A percentile compares a stretch with the other conserved stretches of the same genome.
phyloP scores from a whole-genome alignment of 345 rosid species.

The Theobroma cacao region DNA sequence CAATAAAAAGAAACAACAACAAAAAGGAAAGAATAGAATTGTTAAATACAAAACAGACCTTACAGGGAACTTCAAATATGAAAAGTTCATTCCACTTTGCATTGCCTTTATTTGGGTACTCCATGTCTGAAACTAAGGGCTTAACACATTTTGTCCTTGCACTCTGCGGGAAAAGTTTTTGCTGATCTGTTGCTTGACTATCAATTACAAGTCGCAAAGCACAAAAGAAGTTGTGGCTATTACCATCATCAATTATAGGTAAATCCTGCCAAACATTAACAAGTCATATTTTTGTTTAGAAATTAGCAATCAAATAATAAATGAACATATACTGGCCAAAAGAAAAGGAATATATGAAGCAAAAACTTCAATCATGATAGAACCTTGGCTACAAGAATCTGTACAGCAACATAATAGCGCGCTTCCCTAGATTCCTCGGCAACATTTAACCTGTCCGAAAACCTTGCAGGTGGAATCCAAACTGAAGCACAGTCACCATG shows the following conservation, averaged over 20 bases:
- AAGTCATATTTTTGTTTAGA: constrained; percentile 3
- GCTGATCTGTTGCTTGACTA: constrained; percentile 79
- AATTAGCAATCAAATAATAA: background rate
- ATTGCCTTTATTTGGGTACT: constrained; percentile 42
- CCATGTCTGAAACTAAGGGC: constrained; percentile 47
- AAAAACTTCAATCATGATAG: constrained; percentile 5
- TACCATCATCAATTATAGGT: constrained; percentile 81
- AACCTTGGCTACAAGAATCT: constrained; percentile 94
- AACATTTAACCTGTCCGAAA: constrained; percentile 78
- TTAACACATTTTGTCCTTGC: constrained; percentile 96
- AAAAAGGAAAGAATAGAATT: background rate
- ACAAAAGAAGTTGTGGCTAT: constrained; percentile 88
- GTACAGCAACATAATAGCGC: constrained; percentile 64
- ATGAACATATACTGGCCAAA: background rate
- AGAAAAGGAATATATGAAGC: background rate
- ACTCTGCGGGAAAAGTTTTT: constrained; percentile 91
- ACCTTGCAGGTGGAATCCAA: constrained; percentile 97
- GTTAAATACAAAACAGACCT: constrained; percentile 39
- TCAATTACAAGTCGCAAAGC: constrained; percentile 84
- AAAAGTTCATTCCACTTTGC: constrained; percentile 95
- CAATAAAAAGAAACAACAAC: background rate
- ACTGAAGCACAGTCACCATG: constrained; percentile 55
- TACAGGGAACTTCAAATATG: constrained; percentile 89
- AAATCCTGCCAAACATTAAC: constrained; percentile 59
- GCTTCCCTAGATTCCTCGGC: constrained; percentile 80